These are phyloP conservation scores for Mycena rosella DNA, from an alignment of 768 basidiomycete genomes.

Conservation along the genomic window DNA sequence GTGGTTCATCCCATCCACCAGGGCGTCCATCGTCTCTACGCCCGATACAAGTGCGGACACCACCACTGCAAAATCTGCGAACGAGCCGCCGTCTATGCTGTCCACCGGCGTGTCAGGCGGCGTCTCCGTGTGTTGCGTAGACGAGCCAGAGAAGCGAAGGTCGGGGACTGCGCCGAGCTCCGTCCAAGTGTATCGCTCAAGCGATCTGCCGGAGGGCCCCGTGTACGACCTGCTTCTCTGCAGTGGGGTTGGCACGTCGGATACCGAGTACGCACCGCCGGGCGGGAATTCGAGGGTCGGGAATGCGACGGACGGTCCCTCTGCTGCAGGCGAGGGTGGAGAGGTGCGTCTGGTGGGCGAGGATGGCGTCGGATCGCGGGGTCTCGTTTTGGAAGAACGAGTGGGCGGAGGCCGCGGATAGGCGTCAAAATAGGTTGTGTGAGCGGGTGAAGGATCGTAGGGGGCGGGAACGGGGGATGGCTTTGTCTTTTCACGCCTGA, in stretches of 20 bases:
- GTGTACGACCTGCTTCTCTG: slow-evolving; percentile 68
- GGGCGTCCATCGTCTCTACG: slow-evolving; percentile 89
- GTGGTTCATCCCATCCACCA: slow-evolving; percentile 92
- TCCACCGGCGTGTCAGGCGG: slow-evolving; percentile 80
- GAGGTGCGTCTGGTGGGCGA: slow-evolving; percentile 43
- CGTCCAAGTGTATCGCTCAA: slow-evolving; percentile 51
- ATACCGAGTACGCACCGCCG: slow-evolving; percentile 42
- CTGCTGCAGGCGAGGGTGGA: slow-evolving; percentile 36
- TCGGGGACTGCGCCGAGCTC: slow-evolving; percentile 59
- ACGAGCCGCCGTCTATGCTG: slow-evolving; percentile 51
- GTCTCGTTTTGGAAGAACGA: slow-evolving; percentile 50
- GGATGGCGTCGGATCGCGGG: slow-evolving; percentile 38
- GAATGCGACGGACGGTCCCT: slow-evolving; percentile 55
- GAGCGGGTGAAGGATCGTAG: slow-evolving; percentile 46
- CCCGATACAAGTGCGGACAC: slow-evolving; percentile 78
- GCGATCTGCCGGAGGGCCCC: slow-evolving; percentile 63
- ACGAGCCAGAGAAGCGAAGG: slow-evolving; percentile 76
- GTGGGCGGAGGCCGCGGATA: slow-evolving; percentile 55
- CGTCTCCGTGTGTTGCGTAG: slow-evolving; percentile 76
- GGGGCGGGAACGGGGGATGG: slow-evolving; percentile 40
- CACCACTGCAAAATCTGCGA: slow-evolving; percentile 70
- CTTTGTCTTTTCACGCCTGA: slow-evolving; percentile 64
- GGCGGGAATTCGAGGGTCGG: slow-evolving; percentile 53
- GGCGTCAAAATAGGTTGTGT: slow-evolving; percentile 60
- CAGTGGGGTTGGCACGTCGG: slow-evolving; percentile 48